Evolutionary conservation across 176 grass and related monocot genomes (phyloP), one percentile per base, ranked within the genome.

Genomic region (Pontederia paniculata): DNA sequence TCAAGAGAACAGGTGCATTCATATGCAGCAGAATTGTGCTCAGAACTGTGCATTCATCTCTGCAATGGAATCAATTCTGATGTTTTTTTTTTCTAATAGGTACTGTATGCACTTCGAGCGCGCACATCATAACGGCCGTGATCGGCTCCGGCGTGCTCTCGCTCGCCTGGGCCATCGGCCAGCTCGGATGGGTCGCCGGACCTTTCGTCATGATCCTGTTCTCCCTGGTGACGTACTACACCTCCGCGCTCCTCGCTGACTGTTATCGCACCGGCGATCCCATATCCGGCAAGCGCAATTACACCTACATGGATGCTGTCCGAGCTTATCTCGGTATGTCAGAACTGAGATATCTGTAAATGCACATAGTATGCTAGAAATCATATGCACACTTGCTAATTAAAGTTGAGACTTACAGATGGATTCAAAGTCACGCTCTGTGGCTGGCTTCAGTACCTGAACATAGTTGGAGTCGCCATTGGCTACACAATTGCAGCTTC

Each of bases 291-390:
- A 89, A 89, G 68, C 82, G 91, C 17, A 90, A 87, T 67, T 96
- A 89, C 82, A 96, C 91, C 9, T 96, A 90, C 71, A 87, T 89
- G 86, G 86, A 90, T 56, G 86, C 86, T 19, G 91, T 96, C 13
- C 66, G 77, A 2, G 71, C 85, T 58, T 86, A 96, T 63, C 90
- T 96, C 20, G 45, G 61, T 64, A 21, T 14, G 59, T 44, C 19
- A 11, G 23, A 42, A 17, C 14, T 0, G 25, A 17, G 17, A 42
- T 16, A 15, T 59, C n/a, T 17, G 2, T 8, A 13, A 8, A 2
- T 42, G 17, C 9, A n/a, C 13, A 42, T 10, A n/a, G 6, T n/a
- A 23, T 13, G 7, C 8, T 59, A 9, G 15, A 42, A n/a, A 42
- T 17, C 17, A 37, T 44, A 14, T 3, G 10, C 42, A 12, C 25